Conservation (phyloP, 768 basidiomycete genomes). For the Suillus spraguei region DNA sequence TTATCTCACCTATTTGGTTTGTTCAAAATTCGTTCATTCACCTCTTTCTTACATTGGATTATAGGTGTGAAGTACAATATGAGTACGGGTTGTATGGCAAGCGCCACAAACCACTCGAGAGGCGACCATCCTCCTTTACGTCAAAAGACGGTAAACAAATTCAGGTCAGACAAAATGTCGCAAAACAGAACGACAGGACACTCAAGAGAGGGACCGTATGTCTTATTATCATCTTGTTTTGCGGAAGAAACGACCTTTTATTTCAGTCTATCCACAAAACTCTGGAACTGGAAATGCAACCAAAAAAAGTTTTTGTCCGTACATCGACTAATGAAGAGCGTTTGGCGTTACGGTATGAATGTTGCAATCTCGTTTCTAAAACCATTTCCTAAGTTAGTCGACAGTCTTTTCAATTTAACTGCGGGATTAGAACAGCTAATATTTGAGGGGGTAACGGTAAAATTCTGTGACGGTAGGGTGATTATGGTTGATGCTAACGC, state of each 20-base stretch:
- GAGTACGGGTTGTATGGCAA: conserved; percentile 72
- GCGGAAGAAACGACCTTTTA: not conserved
- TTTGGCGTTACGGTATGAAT: conserved; percentile 72
- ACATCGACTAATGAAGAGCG: conserved; percentile 63
- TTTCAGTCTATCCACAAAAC: conserved; percentile 71
- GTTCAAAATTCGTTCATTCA: not conserved
- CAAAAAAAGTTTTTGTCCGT: conserved; percentile 55
- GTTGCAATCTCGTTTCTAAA: not conserved
- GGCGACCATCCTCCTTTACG: conserved; percentile 57
- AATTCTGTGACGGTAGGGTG: conserved; percentile 6
- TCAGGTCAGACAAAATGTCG: conserved; percentile 49
- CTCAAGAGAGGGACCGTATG: conserved; percentile 59
- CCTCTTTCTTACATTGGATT: conserved; percentile 8
- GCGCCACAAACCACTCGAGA: conserved; percentile 48
- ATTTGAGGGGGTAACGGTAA: conserved; percentile 52
- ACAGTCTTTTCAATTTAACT: conserved; percentile 75
- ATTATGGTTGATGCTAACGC: not conserved
- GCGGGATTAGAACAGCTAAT: conserved; percentile 58
- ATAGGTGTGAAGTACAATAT: conserved; percentile 80
- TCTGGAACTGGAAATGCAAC: conserved; percentile 72
- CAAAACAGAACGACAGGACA: conserved; percentile 54
- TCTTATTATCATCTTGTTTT: conserved; percentile 3
- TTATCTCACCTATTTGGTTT: conserved; percentile 63
- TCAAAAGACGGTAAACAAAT: conserved; percentile 65
- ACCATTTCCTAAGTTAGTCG: conserved; percentile 6